phyloP scores from a whole-genome alignment of 1,284 basidiomycete species.

The Waitea zeae region DNA sequence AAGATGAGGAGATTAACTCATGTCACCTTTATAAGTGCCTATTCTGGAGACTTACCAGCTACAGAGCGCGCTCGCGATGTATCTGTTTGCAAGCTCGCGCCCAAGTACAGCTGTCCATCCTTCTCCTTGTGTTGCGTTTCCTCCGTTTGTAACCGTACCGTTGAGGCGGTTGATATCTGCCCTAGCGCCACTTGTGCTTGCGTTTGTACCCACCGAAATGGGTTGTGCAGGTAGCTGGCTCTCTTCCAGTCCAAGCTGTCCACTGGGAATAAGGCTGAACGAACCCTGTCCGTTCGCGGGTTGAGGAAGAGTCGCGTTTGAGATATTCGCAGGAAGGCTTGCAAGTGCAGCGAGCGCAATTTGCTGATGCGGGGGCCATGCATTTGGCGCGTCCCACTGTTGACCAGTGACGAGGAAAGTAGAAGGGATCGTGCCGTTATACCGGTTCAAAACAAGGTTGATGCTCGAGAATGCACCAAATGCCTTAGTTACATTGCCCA shows the following conservation, averaged over 20 bases:
- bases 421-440: constrained; percentile 66
- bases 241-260: constrained; percentile 60
- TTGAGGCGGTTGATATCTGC: constrained; percentile 42
- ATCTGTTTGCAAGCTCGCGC: constrained; percentile 67
- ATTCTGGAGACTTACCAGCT: constrained; percentile 80
- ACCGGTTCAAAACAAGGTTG: constrained; percentile 65
- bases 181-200: constrained; percentile 28
- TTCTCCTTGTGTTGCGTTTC: constrained; percentile 42
- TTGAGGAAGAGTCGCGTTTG: constrained; percentile 28
- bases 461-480: constrained; percentile 60
- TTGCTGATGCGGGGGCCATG: constrained; percentile 81
- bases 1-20: too few relatives aligned
- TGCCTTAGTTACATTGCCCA: constrained; percentile 37
- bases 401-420: constrained; percentile 65
- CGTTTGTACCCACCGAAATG: constrained; percentile 27
- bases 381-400: constrained; percentile 73
- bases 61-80: constrained; percentile 69
- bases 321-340: constrained; percentile 52
- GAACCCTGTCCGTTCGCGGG: constrained; percentile 27
- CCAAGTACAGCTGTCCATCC: constrained; percentile 50
- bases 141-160: constrained; percentile 60
- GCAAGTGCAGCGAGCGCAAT: constrained; percentile 68
- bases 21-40: too few relatives aligned
- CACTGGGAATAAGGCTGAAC: constrained; percentile 51
- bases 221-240: constrained; percentile 52